phyloP scores from a whole-genome alignment of 2,329 filamentous ascomycete genomes.

The Calonectria fujianensis region DNA sequence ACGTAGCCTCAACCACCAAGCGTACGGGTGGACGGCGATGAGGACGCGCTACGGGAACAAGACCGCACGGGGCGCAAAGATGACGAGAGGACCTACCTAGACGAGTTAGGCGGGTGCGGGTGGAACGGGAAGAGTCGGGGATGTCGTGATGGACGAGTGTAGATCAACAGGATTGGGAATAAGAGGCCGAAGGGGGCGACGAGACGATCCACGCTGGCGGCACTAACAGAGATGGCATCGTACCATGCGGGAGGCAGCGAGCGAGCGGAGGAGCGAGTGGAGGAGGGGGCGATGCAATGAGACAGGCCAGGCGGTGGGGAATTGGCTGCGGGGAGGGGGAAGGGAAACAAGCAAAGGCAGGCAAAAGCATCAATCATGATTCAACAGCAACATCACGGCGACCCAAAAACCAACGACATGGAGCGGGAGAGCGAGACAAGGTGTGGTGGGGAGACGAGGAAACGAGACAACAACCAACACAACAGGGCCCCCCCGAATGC shows the following conservation, averaged over 20 bases:
- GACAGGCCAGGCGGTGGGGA: not conserved
- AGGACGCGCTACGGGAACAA: conserved; percentile 22
- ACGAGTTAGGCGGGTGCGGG: conserved; percentile 31
- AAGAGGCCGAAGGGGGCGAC: conserved; percentile 10
- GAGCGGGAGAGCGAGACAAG: not conserved
- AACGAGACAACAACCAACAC: conserved; percentile 14
- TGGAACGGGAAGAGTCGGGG: conserved; percentile 39
- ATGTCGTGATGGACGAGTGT: conserved; percentile 19
- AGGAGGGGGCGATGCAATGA: not conserved
- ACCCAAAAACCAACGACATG: not conserved
- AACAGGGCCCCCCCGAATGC: conserved; percentile 1
- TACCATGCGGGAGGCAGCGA: not conserved
- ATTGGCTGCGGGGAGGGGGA: not conserved
- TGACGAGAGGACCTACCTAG: conserved; percentile 35
- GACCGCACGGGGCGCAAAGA: not conserved
- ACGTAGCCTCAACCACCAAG: not conserved
- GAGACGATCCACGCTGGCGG: conserved; percentile 10
- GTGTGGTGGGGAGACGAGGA: not conserved
- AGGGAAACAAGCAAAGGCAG: not conserved
- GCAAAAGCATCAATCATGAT: conserved; percentile 3
- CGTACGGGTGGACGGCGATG: not conserved
- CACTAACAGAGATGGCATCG: conserved; percentile 11
- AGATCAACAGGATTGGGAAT: conserved; percentile 31
- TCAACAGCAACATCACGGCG: not conserved
- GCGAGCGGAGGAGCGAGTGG: not conserved